These are phyloP conservation scores for Candida nanaspora DNA, from an alignment of 805 yeast species.

Conservation along the genomic window DNA sequence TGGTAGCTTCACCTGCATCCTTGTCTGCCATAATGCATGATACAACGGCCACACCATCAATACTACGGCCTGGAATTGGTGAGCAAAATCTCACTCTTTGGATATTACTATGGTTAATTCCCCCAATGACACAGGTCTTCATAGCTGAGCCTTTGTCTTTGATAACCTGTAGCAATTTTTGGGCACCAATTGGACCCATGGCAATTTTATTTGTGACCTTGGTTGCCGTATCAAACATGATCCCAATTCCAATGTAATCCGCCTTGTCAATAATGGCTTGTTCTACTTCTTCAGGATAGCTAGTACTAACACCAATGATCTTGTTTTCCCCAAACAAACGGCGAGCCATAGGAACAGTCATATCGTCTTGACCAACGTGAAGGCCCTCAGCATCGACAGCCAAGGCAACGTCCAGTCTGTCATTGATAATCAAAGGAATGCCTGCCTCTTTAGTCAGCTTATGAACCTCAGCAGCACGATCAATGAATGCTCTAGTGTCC, in stretches of 20 bases:
- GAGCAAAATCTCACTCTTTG: conserved; percentile 49
- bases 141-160: conserved; percentile 29
- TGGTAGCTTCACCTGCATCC: conserved; percentile 48
- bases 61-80: conserved; percentile 32
- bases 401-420: conserved; percentile 80
- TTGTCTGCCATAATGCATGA: conserved; percentile 70
- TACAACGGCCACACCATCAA: conserved; percentile 87
- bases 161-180: conserved; percentile 43
- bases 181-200: conserved; percentile 66
- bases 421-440: conserved; percentile 80
- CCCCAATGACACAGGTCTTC: conserved; percentile 74
- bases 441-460: conserved; percentile 48
- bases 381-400: conserved; percentile 89
- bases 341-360: conserved; percentile 55
- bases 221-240: conserved; percentile 68
- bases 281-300: conserved; percentile 47
- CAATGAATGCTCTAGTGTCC: conserved; percentile 61
- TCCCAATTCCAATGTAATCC: conserved; percentile 84
- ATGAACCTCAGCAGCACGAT: conserved; percentile 54
- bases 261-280: conserved; percentile 40
- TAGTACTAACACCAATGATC: conserved; percentile 74
- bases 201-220: conserved; percentile 50
- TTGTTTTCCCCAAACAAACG: conserved; percentile 62
- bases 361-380: conserved; percentile 90
- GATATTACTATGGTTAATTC: conserved; percentile 59